phyloP scores from a whole-genome alignment of 2,329 filamentous ascomycete genomes.

The Elsinoe batatas region DNA sequence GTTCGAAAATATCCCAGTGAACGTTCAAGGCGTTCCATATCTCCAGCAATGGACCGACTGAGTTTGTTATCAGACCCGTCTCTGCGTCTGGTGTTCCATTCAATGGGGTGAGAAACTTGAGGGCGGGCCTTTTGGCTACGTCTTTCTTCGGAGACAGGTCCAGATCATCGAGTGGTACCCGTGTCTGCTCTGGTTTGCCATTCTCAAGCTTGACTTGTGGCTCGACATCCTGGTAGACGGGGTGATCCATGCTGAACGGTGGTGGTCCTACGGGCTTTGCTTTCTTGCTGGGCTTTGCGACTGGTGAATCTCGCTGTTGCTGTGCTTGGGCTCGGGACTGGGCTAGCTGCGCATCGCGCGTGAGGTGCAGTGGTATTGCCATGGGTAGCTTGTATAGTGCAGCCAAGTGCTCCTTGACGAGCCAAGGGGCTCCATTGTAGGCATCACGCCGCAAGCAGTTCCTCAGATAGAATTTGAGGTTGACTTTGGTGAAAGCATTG shows the following conservation, averaged over 20 bases:
- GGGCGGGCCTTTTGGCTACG: slow-evolving; percentile 56
- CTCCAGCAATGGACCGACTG: slow-evolving; percentile 76
- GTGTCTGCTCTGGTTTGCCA: slow-evolving; percentile 57
- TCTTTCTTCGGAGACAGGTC: slow-evolving; percentile 61
- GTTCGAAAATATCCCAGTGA: slow-evolving; percentile 87
- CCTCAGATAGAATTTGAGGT: slow-evolving; percentile 87
- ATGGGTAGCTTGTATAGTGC: slow-evolving; percentile 75
- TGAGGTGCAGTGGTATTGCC: slow-evolving; percentile 72
- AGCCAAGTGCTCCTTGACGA: slow-evolving; percentile 80
- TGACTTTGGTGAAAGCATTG: slow-evolving; percentile 88
- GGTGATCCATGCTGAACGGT: slow-evolving; percentile 21
- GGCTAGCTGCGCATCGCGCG: slow-evolving; percentile 67
- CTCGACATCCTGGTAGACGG: slow-evolving; percentile 31
- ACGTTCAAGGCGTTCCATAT: slow-evolving; percentile 97
- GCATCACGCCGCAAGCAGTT: slow-evolving; percentile 85
- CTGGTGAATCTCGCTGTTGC: slow-evolving; percentile 43
- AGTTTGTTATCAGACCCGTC: slow-evolving; percentile 63
- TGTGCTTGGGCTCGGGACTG: slow-evolving; percentile 53
- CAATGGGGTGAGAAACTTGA: slow-evolving; percentile 55
- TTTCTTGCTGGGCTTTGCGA: slow-evolving; percentile 47
- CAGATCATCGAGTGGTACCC: slow-evolving; percentile 92
- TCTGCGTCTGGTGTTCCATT: slow-evolving; percentile 31
- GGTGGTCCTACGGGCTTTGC: slow-evolving; percentile 20
- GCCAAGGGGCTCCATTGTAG: slow-evolving; percentile 94
- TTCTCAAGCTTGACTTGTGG: slow-evolving; percentile 10